Conservation (phyloP, 768 basidiomycete genomes). For the Sarcodon sp. region DNA sequence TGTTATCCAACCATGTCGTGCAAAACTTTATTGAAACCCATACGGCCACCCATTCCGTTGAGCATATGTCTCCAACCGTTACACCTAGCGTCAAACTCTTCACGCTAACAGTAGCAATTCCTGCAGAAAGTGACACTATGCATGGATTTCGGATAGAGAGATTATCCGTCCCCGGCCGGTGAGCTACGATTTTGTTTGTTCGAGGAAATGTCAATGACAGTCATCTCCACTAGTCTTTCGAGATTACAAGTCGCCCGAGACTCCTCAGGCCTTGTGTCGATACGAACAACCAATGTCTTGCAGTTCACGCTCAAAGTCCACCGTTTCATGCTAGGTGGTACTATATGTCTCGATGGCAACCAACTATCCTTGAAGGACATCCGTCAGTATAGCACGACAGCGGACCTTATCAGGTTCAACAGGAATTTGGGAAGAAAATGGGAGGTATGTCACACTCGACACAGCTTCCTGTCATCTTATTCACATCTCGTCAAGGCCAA, state of each 20-base stretch:
- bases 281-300: not conserved
- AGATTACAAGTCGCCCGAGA: not conserved
- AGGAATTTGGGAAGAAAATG: not conserved
- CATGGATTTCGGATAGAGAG: constrained; percentile 57
- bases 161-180: constrained; percentile 60
- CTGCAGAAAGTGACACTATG: constrained; percentile 55
- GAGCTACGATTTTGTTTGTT: not conserved
- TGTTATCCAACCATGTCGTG: constrained; percentile 44
- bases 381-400: not conserved
- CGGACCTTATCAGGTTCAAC: not conserved
- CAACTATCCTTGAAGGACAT: not conserved
- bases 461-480: not conserved
- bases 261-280: not conserved
- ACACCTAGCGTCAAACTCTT: constrained; percentile 22
- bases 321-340: not conserved
- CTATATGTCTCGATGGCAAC: not conserved
- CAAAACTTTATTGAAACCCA: constrained; percentile 25
- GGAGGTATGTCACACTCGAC: not conserved
- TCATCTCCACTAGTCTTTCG: not conserved
- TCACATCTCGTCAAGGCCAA: constrained; percentile 3
- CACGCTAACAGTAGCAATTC: constrained; percentile 62
- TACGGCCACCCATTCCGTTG: not conserved
- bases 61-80: constrained; percentile 3
- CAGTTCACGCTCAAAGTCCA: not conserved
- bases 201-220: not conserved